These are phyloP conservation scores for Quercus gilva DNA, from an alignment of 306 rosid genomes.

Conservation along the genomic window DNA sequence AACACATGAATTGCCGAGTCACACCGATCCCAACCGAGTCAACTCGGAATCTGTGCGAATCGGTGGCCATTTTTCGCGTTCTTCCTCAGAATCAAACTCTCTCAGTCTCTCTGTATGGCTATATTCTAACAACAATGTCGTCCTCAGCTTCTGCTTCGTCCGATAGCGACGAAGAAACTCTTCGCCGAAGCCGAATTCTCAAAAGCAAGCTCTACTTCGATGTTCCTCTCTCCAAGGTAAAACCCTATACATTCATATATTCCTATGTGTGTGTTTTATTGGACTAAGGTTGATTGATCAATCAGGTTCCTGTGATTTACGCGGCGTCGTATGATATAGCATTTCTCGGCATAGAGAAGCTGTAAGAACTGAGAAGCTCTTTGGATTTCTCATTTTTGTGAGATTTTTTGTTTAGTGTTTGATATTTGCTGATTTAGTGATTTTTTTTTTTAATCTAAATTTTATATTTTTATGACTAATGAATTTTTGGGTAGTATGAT, in stretches of 20 bases:
- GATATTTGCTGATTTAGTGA: neutral
- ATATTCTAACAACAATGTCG: conserved; percentile 45
- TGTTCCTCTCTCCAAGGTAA: conserved; percentile 68
- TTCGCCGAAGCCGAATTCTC: conserved; percentile 61
- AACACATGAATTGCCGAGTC: neutral
- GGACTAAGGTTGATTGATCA: neutral
- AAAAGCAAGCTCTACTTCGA: conserved; percentile 81
- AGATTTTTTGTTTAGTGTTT: neutral
- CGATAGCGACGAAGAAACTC: conserved; percentile 27
- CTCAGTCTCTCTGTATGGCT: conserved; percentile 13
- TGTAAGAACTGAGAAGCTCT: conserved; percentile 43
- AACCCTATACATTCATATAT: neutral
- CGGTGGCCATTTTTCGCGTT: neutral
- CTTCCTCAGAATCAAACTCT: conserved; percentile 18
- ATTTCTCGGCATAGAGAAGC: conserved; percentile 82
- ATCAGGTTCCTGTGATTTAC: conserved; percentile 89
- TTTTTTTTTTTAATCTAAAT: neutral
- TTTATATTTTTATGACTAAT: no score
- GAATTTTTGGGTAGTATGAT: no score
- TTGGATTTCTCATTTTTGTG: neutral
- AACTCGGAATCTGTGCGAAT: conserved; percentile 22
- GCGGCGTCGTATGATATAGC: conserved; percentile 67
- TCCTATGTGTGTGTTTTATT: neutral
- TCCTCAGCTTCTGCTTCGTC: conserved; percentile 42
- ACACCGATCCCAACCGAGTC: conserved; percentile 11